Conservation (phyloP, 495 filamentous ascomycete genomes). For the Penicillium cinerascens region DNA sequence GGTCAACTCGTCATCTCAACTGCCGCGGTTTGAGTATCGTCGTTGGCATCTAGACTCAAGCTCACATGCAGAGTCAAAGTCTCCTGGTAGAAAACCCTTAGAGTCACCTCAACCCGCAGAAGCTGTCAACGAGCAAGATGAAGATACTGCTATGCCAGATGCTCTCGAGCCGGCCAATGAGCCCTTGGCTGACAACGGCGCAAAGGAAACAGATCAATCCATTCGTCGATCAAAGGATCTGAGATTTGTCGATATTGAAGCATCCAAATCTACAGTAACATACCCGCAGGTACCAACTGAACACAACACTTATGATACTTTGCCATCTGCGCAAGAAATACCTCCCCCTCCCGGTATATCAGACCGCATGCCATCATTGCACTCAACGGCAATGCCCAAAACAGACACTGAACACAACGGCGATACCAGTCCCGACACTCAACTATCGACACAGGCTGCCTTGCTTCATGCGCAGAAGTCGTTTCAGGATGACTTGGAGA, state of each 20-base stretch:
- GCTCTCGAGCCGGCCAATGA: not conserved
- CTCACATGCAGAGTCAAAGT: not conserved
- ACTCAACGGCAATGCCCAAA: constrained; percentile 34
- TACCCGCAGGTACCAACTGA: constrained; percentile 6
- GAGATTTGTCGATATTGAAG: constrained; percentile 11
- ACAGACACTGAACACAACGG: constrained; percentile 14
- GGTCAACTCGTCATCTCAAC: constrained; percentile 40
- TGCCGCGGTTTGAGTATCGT: constrained; percentile 48
- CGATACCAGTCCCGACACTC: constrained; percentile 29
- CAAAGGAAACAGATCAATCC: not conserved
- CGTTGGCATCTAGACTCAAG: constrained; percentile 16
- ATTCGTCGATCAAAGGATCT: constrained; percentile 14
- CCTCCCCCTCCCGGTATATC: constrained; percentile 23
- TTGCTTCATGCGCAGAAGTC: constrained; percentile 45
- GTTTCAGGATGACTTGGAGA: constrained; percentile 45
- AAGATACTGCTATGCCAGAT: not conserved
- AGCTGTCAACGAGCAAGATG: not conserved
- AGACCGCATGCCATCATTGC: constrained; percentile 37
- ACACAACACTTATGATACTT: constrained; percentile 28
- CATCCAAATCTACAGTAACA: constrained; percentile 3
- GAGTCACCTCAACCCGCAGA: not conserved
- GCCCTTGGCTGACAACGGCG: not conserved
- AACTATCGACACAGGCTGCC: constrained; percentile 50
- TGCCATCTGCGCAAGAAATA: constrained; percentile 41
- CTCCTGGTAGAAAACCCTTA: not conserved